These are phyloP conservation scores for Alternaria angustiovoidea DNA, from an alignment of 2,329 filamentous ascomycete genomes.

Conservation along the genomic window DNA sequence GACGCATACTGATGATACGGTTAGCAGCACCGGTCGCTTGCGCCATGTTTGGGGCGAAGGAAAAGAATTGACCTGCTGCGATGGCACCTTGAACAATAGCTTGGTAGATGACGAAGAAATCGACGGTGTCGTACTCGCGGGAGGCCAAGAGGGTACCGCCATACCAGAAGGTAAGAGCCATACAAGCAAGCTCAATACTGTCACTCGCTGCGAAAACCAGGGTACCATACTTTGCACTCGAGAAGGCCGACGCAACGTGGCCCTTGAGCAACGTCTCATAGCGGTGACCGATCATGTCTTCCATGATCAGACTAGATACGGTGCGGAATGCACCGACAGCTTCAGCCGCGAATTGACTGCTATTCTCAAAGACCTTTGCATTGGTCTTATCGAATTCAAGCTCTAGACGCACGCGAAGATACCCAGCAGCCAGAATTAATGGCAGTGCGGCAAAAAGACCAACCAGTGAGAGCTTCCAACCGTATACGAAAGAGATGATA, in stretches of 20 bases:
- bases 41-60: conserved; percentile 58
- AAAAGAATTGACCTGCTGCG: conserved; percentile 51
- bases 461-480: conserved; percentile 79
- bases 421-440: conserved; percentile 59
- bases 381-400: conserved; percentile 75
- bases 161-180: conserved; percentile 68
- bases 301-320: conserved; percentile 73
- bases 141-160: conserved; percentile 51
- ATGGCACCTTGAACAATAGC: conserved; percentile 57
- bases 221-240: conserved; percentile 68
- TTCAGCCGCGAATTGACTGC: conserved; percentile 77
- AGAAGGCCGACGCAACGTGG: conserved; percentile 68
- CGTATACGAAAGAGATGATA: conserved; percentile 73
- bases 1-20: conserved; percentile 47
- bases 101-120: conserved; percentile 64
- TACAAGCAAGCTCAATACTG: conserved; percentile 69
- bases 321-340: conserved; percentile 78
- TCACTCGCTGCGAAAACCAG: conserved; percentile 75
- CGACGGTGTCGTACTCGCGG: conserved; percentile 57
- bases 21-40: conserved; percentile 49
- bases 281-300: conserved; percentile 68
- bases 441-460: conserved; percentile 67
- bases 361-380: conserved; percentile 72
- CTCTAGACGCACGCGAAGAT: conserved; percentile 64
- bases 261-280: conserved; percentile 67